Evolutionary conservation across 192 early-diverging fungal genomes (phyloP).

Genomic region (Gryganskiella cystojenkinii): DNA sequence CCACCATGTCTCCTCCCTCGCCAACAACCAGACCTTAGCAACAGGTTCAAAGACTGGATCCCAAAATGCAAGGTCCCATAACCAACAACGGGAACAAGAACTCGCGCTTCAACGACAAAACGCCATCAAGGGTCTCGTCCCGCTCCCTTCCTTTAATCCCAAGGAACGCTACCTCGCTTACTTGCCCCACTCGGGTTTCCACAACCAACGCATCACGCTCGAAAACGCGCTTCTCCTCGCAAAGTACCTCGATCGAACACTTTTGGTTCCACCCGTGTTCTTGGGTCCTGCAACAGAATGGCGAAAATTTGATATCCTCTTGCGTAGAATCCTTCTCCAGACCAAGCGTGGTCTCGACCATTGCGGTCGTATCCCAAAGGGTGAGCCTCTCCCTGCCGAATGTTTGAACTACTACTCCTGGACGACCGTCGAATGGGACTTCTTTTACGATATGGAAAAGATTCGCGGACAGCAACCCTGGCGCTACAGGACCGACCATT

Average conservation of each 20-base stretch:
- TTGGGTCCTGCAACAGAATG: constrained; percentile 66
- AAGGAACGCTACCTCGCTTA: constrained; percentile 65
- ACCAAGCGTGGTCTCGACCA: constrained; percentile 66
- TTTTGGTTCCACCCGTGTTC: constrained; percentile 61
- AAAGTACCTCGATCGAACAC: constrained; percentile 63
- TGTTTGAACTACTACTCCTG: constrained; percentile 67
- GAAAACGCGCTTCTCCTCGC: constrained; percentile 67
- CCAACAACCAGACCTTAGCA: neutral
- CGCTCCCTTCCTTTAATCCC: constrained; percentile 13
- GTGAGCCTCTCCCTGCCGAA: constrained; percentile 58
- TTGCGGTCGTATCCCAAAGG: constrained; percentile 48
- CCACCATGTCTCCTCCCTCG: constrained; percentile 28
- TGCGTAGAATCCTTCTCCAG: constrained; percentile 59
- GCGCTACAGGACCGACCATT: constrained; percentile 57
- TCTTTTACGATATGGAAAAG: constrained; percentile 61
- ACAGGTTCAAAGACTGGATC: no score
- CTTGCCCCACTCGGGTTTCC: constrained; percentile 64
- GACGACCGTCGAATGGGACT: constrained; percentile 66
- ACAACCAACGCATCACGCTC: constrained; percentile 66
- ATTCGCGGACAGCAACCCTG: constrained; percentile 51
- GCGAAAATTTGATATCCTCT: constrained; percentile 58
- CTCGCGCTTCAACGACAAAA: neutral
- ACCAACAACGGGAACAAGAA: neutral
- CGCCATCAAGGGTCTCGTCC: constrained; percentile 30
- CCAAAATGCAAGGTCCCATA: neutral